Conservation (phyloP, 164 flowering plant genomes). For the Annona squamosa region DNA sequence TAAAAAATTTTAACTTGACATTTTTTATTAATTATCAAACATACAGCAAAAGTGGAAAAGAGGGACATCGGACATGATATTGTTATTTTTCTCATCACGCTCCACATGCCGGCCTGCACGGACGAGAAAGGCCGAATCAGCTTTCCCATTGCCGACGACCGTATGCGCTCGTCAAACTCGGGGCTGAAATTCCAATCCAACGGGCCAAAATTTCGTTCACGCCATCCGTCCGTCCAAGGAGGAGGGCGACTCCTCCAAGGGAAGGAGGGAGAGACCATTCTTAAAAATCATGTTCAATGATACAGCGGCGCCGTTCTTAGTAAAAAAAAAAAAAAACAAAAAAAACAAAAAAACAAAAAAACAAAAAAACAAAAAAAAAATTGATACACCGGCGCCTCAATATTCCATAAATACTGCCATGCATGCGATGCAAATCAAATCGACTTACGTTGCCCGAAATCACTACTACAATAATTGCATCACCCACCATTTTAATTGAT, state of each 20-base stretch:
- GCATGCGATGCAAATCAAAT: too few species aligned
- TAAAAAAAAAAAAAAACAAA: too few species aligned
- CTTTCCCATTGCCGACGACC: slow-evolving; percentile 28
- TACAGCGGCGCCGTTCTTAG: not conserved
- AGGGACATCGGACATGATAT: not conserved
- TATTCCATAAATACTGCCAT: too few species aligned
- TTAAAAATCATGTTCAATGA: not conserved
- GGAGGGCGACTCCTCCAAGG: not conserved
- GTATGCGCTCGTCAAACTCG: slow-evolving; percentile 32
- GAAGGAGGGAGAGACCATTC: not conserved
- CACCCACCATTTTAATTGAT: too few species aligned
- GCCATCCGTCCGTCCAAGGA: not conserved
- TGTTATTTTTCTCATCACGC: not conserved
- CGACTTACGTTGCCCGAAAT: too few species aligned
- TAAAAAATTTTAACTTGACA: too few species aligned
- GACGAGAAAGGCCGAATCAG: slow-evolving; percentile 2
- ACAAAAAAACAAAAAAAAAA: too few species aligned
- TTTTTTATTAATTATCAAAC: too few species aligned
- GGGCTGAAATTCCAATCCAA: slow-evolving; percentile 9
- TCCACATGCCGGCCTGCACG: slow-evolving; percentile 3
- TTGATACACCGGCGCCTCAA: not conserved
- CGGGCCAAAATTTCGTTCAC: not conserved
- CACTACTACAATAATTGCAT: too few species aligned
- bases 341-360: too few species aligned
- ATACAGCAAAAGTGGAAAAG: too few species aligned